Conservation (phyloP, 108 stramenopile genomes). For the Pseudonitzschia delicatissima region DNA sequence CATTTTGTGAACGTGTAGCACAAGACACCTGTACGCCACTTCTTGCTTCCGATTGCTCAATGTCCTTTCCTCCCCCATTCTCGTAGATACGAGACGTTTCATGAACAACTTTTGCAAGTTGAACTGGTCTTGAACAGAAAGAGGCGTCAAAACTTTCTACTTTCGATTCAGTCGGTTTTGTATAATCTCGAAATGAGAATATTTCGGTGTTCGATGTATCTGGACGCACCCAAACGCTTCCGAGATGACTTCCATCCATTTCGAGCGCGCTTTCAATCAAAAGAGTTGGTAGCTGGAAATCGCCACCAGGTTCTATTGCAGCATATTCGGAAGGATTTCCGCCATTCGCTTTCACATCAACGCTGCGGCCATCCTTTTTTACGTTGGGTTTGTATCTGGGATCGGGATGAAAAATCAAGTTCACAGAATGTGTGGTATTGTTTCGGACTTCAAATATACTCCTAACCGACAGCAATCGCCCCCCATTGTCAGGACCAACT, state of each 20-base stretch:
- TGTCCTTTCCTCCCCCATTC: conserved; percentile 41
- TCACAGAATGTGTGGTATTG: conserved; percentile 78
- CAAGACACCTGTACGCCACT: conserved; percentile 76
- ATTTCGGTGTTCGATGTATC: conserved; percentile 29
- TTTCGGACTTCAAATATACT: conserved; percentile 83
- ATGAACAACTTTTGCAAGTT: conserved; percentile 78
- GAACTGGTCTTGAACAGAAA: conserved; percentile 68
- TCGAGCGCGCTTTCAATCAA: conserved; percentile 75
- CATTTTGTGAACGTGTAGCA: conserved; percentile 29
- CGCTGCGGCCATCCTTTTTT: background rate
- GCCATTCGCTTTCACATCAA: background rate
- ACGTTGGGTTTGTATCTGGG: conserved; percentile 30
- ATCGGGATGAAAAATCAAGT: conserved; percentile 72
- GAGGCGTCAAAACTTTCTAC: conserved; percentile 26
- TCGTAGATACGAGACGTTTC: conserved; percentile 72
- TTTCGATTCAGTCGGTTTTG: conserved; percentile 20
- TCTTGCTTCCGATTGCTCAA: conserved; percentile 47
- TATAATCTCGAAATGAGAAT: conserved; percentile 22
- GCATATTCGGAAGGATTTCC: conserved; percentile 4
- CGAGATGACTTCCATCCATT: conserved; percentile 63
- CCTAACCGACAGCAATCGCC: conserved; percentile 73
- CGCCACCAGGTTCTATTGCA: conserved; percentile 39
- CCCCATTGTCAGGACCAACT: conserved; percentile 85
- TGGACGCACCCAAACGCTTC: conserved; percentile 74
- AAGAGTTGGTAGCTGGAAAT: conserved; percentile 58